A percentile compares a stretch with the other conserved stretches of the same genome.
These are phyloP conservation scores for Neurospora cerealis DNA, from an alignment of 495 filamentous ascomycete species.

Conservation along the genomic window DNA sequence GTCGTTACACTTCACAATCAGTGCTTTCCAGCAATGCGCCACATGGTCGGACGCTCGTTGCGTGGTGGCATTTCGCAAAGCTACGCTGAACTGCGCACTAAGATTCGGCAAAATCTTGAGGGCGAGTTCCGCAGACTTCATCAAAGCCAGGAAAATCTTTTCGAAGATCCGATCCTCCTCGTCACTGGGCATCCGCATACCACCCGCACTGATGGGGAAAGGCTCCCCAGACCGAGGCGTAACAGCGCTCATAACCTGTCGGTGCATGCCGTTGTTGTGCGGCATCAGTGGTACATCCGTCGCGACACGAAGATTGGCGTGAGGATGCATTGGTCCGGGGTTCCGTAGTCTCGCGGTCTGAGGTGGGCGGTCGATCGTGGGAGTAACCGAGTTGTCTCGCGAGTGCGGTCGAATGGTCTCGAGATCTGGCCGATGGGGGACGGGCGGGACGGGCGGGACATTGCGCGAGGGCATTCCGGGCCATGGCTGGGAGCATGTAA, in stretches of 20 bases:
- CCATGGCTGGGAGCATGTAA: constrained; percentile 24
- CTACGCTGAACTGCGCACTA: constrained; percentile 48
- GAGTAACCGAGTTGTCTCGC: constrained; percentile 48
- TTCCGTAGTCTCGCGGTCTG: constrained; percentile 45
- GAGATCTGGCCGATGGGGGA: constrained; percentile 17
- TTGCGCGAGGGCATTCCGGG: constrained; percentile 2
- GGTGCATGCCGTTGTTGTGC: constrained; percentile 31
- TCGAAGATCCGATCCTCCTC: constrained; percentile 76
- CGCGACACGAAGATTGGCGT: constrained; percentile 39
- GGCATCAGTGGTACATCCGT: constrained; percentile 35
- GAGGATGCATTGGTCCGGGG: constrained; percentile 29
- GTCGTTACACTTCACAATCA: constrained; percentile 54
- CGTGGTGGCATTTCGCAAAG: constrained; percentile 32
- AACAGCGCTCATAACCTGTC: constrained; percentile 43
- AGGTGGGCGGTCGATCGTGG: constrained; percentile 47
- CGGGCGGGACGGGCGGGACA: constrained; percentile 8
- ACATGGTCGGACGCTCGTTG: constrained; percentile 37
- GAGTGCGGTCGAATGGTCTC: constrained; percentile 34
- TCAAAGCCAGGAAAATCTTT: constrained; percentile 63
- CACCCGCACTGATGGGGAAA: constrained; percentile 47
- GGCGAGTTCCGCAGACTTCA: constrained; percentile 54
- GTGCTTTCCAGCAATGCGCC: constrained; percentile 57
- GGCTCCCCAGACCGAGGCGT: constrained; percentile 72
- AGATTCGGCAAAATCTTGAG: constrained; percentile 56
- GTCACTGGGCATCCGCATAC: constrained; percentile 33